These are phyloP conservation scores for Morella rubra DNA, from an alignment of 306 rosid species.

Conservation along the genomic window DNA sequence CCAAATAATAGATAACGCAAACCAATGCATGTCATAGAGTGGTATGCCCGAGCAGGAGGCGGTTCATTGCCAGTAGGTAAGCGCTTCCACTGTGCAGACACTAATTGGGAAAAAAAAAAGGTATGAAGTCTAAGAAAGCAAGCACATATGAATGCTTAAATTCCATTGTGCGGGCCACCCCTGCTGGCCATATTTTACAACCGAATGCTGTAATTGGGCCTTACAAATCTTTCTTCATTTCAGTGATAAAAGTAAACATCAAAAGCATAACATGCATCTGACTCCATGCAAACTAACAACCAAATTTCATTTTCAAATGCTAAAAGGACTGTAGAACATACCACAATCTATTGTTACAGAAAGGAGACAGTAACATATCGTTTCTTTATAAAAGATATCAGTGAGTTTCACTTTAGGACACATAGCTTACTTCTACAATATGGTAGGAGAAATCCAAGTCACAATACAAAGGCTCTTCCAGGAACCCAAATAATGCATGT, in stretches of 20 bases:
- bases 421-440: conserved; percentile 10
- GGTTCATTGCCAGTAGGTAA: conserved; percentile 74
- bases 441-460: conserved; percentile 5
- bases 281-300: too few species aligned
- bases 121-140: conserved; percentile 10
- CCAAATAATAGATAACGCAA: conserved; percentile 79
- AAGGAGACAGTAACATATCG: too few species aligned
- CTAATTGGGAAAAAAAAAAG: conserved; percentile 36
- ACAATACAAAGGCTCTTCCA: conserved; percentile 2
- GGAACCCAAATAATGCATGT: conserved; percentile 10
- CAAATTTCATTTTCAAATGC: not conserved
- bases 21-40: conserved; percentile 73
- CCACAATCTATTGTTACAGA: too few species aligned
- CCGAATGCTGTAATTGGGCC: not conserved
- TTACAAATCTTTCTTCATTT: not conserved
- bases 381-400: too few species aligned
- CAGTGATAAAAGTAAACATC: not conserved
- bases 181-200: not conserved
- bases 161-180: not conserved
- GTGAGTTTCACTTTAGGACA: too few species aligned
- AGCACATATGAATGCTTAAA: conserved; percentile 12
- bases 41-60: conserved; percentile 98
- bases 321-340: too few species aligned
- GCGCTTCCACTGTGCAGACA: conserved; percentile 96
- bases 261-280: not conserved